phyloP scores from a whole-genome alignment of 768 basidiomycete genomes.

The Tylopilus felleus region DNA sequence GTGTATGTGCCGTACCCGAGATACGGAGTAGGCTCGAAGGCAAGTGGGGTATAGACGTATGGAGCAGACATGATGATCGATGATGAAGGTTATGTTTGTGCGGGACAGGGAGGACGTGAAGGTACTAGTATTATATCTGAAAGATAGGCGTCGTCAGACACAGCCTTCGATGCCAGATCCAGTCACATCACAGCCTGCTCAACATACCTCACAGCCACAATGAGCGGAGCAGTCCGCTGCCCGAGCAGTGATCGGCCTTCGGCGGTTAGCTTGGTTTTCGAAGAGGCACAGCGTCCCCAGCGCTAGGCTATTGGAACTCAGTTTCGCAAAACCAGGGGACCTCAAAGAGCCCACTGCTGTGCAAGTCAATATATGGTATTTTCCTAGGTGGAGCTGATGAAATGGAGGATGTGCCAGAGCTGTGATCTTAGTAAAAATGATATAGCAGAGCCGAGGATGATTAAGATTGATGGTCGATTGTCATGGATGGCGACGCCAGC shows the following conservation, averaged over 20 bases:
- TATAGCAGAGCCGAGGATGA: neutral
- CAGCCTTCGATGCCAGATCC: constrained; percentile 6
- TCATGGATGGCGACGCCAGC: neutral
- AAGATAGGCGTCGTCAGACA: constrained; percentile 9
- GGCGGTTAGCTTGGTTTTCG: neutral
- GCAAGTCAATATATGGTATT: neutral
- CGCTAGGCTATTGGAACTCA: neutral
- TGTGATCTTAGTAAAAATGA: neutral
- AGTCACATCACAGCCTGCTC: constrained; percentile 15
- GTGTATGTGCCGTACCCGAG: constrained; percentile 31
- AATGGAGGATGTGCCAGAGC: neutral
- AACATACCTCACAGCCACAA: constrained; percentile 21
- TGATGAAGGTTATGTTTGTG: neutral
- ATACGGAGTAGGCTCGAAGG: constrained; percentile 36
- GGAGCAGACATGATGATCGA: constrained; percentile 37
- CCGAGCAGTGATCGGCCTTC: constrained; percentile 2
- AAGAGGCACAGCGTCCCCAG: constrained; percentile 1
- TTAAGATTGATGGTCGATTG: neutral
- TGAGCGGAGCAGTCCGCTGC: neutral
- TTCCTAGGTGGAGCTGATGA: neutral
- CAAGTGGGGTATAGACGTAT: constrained; percentile 40
- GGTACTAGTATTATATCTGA: constrained; percentile 18
- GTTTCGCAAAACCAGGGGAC: neutral
- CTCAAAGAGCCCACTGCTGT: neutral
- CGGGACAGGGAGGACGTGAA: neutral